Evolutionary conservation across 2,329 filamentous ascomycete species (phyloP).

Genomic region (Ambrosiella cleistominuta): DNA sequence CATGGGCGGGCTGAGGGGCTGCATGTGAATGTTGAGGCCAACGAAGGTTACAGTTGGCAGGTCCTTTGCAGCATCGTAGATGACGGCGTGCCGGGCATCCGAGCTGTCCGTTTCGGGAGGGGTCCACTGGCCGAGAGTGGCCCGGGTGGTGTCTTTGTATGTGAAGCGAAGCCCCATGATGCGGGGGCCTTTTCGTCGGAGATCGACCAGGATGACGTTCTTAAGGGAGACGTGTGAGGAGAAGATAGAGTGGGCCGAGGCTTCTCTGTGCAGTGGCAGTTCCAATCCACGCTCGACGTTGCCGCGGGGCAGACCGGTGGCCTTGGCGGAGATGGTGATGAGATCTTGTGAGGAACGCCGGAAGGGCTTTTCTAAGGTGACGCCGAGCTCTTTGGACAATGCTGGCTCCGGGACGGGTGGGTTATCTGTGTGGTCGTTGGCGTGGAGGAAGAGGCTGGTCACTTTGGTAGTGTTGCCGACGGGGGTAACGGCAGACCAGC

Average conservation of each 20-base stretch:
- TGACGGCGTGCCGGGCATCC: neutral
- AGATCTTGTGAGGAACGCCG: neutral
- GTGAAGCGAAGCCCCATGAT: conserved; percentile 7
- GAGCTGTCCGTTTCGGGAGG: conserved; percentile 4
- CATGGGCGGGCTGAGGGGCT: conserved; percentile 3
- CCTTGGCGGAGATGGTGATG: neutral
- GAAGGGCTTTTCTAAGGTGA: neutral
- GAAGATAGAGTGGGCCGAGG: conserved; percentile 2
- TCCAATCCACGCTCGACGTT: neutral
- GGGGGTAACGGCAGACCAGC: conserved; percentile 8
- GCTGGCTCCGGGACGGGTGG: conserved; percentile 3
- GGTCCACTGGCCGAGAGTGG: conserved; percentile 10
- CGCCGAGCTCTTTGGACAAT: conserved; percentile 9
- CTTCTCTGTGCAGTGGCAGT: neutral
- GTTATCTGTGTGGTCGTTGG: conserved; percentile 5
- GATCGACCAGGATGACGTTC: neutral
- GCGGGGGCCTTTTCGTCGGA: conserved; percentile 1
- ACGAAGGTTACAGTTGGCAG: neutral
- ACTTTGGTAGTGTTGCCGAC: neutral
- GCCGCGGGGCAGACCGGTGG: neutral
- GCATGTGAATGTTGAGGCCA: conserved; percentile 7
- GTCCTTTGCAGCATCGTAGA: conserved; percentile 1
- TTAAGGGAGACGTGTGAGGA: neutral
- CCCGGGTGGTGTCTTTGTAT: conserved; percentile 1
- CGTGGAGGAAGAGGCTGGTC: conserved; percentile 10